Conservation (phyloP, 2,329 filamentous ascomycete genomes). For the Fusarium beomiforme region DNA sequence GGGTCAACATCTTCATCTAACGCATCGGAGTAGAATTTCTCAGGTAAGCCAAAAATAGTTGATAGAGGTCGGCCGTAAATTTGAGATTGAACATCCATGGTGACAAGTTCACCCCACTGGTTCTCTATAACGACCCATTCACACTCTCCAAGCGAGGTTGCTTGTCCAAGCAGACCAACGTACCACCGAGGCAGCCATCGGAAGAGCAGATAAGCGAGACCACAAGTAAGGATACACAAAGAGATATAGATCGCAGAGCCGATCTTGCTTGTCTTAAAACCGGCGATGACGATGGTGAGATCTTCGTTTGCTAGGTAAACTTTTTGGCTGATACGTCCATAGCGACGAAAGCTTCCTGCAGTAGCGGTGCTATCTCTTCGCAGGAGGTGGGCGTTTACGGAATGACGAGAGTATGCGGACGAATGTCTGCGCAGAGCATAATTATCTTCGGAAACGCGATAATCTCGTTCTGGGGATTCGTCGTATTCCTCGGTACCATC, state of each 20-base stretch:
- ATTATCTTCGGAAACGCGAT: slow-evolving; percentile 54
- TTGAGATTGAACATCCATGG: slow-evolving; percentile 72
- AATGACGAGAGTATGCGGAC: slow-evolving; percentile 67
- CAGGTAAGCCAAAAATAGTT: slow-evolving; percentile 73
- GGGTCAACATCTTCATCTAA: slow-evolving; percentile 76
- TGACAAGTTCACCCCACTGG: slow-evolving; percentile 91
- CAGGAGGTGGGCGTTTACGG: slow-evolving; percentile 72
- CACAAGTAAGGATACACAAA: slow-evolving; percentile 77
- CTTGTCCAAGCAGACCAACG: slow-evolving; percentile 76
- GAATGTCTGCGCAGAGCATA: slow-evolving; percentile 68
- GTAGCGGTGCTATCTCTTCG: slow-evolving; percentile 77
- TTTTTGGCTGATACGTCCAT: slow-evolving; percentile 82
- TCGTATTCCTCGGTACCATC: slow-evolving; percentile 54
- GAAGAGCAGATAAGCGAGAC: slow-evolving; percentile 84
- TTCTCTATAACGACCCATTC: slow-evolving; percentile 97
- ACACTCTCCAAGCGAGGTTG: slow-evolving; percentile 76
- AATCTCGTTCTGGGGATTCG: slow-evolving; percentile 54
- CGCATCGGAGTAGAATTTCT: slow-evolving; percentile 65
- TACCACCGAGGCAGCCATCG: slow-evolving; percentile 92
- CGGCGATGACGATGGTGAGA: slow-evolving; percentile 90
- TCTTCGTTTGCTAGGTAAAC: slow-evolving; percentile 94
- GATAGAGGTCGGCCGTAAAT: slow-evolving; percentile 65
- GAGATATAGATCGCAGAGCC: slow-evolving; percentile 76
- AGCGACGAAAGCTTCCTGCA: slow-evolving; percentile 69
- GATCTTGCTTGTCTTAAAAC: slow-evolving; percentile 80